Percentiles rank a stretch among this genome's conserved stretches.
Conservation (phyloP, 306 rosid genomes). For the Medicago lupulina region DNA sequence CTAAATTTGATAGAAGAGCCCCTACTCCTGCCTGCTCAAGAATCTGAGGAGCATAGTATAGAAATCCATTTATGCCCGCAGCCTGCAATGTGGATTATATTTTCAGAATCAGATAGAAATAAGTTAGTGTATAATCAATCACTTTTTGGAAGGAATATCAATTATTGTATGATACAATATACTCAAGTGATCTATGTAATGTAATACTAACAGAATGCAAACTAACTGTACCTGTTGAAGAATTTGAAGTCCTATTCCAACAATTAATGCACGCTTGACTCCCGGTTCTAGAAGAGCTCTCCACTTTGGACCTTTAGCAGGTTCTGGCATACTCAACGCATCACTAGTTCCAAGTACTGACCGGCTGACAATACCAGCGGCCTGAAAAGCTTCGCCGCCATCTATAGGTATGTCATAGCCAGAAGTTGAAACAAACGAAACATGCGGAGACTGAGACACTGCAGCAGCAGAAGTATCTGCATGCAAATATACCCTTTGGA, state of each 20-base stretch:
- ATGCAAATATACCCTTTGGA: constrained; percentile 86
- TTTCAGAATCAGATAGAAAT: constrained; percentile 33
- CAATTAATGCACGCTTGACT: constrained; percentile 85
- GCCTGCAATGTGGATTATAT: constrained; percentile 48
- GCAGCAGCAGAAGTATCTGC: constrained; percentile 69
- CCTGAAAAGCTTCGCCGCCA: constrained; percentile 64
- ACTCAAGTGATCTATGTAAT: not conserved
- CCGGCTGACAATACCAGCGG: constrained; percentile 83
- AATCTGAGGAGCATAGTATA: constrained; percentile 75
- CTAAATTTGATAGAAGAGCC: constrained; percentile 59
- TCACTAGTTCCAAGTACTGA: constrained; percentile 76
- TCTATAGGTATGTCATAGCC: constrained; percentile 72
- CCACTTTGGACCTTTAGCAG: constrained; percentile 71
- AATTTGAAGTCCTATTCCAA: constrained; percentile 90
- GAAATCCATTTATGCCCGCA: constrained; percentile 78
- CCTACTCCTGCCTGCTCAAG: constrained; percentile 66
- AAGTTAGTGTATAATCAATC: not conserved
- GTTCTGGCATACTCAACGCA: constrained; percentile 48
- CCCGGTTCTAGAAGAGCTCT: constrained; percentile 87
- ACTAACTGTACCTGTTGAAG: constrained; percentile 85
- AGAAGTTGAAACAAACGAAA: constrained; percentile 71
- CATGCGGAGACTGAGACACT: constrained; percentile 61
- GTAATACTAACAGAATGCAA: constrained; percentile 2
- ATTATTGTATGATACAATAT: constrained; percentile 6
- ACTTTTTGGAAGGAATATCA: constrained; percentile 17